phyloP scores from a whole-genome alignment of 2,329 filamentous ascomycete genomes.

The Microcyclospora pomicola region DNA sequence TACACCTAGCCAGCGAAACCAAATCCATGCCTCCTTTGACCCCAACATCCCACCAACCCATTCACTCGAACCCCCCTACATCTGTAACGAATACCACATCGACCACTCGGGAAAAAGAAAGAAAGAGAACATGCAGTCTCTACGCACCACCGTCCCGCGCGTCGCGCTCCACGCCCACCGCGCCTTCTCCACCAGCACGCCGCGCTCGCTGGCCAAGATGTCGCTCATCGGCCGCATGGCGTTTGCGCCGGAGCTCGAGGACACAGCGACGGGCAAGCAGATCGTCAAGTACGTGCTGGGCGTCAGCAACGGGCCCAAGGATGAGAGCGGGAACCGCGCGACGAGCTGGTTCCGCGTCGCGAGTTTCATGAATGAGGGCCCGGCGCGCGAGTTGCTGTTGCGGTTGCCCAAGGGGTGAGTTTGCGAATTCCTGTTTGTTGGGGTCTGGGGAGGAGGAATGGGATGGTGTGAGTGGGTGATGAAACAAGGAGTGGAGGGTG shows the following conservation, averaged over 20 bases:
- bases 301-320: conserved; percentile 49
- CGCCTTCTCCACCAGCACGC: conserved; percentile 59
- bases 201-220: conserved; percentile 59
- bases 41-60: too few species aligned
- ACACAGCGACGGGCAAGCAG: conserved; percentile 58
- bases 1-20: too few species aligned
- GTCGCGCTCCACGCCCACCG: conserved; percentile 37
- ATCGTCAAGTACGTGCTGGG: conserved; percentile 66
- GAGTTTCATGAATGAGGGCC: conserved; percentile 55
- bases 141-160: conserved; percentile 36
- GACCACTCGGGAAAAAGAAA: too few species aligned
- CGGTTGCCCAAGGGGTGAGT: conserved; percentile 72
- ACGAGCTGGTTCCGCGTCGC: conserved; percentile 78
- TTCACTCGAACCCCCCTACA: too few species aligned
- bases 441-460: too few species aligned
- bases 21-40: too few species aligned
- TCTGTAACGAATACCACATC: too few species aligned
- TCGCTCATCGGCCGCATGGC: conserved; percentile 77
- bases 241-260: conserved; percentile 58
- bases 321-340: conserved; percentile 51
- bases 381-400: conserved; percentile 57
- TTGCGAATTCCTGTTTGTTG: too few species aligned
- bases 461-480: too few species aligned
- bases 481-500: too few species aligned
- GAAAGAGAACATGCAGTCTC: conserved; percentile 30